A percentile compares a stretch with the other conserved stretches of the same genome.
phyloP scores from a whole-genome alignment of 148 eudicot genomes.

The Vaccinium darrowii region DNA sequence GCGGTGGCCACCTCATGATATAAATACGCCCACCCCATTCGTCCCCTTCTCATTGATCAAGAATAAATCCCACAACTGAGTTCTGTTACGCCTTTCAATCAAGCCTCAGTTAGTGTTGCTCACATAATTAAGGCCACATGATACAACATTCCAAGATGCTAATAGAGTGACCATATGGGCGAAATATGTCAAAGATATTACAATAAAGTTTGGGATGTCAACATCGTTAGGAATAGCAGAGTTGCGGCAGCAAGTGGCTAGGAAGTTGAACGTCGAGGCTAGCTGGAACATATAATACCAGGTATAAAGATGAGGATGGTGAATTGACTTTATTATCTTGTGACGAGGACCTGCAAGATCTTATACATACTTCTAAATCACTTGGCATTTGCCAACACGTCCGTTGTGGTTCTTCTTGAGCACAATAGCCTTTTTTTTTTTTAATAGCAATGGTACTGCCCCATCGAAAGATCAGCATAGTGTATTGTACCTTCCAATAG shows the following conservation, averaged over 20 bases:
- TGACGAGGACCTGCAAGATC: neutral
- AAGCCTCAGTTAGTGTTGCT: neutral
- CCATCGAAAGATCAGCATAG: neutral
- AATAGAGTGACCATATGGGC: constrained; percentile 1
- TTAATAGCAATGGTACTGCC: neutral
- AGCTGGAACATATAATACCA: neutral
- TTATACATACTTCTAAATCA: neutral
- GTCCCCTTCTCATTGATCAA: neutral
- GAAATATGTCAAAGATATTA: neutral
- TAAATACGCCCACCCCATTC: neutral
- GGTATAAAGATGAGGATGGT: neutral
- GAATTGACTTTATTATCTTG: neutral
- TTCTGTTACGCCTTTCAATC: neutral
- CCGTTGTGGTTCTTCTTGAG: neutral
- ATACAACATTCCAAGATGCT: neutral
- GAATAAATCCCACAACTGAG: neutral
- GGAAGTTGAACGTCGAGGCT: neutral
- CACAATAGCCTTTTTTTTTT: neutral
- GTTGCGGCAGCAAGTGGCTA: neutral
- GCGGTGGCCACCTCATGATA: neutral
- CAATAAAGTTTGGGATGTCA: neutral
- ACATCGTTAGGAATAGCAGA: neutral
- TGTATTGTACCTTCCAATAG: neutral
- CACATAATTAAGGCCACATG: neutral
- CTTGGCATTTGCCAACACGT: neutral